Conservation (phyloP, 2,329 filamentous ascomycete genomes). For the Colletotrichum tropicale region DNA sequence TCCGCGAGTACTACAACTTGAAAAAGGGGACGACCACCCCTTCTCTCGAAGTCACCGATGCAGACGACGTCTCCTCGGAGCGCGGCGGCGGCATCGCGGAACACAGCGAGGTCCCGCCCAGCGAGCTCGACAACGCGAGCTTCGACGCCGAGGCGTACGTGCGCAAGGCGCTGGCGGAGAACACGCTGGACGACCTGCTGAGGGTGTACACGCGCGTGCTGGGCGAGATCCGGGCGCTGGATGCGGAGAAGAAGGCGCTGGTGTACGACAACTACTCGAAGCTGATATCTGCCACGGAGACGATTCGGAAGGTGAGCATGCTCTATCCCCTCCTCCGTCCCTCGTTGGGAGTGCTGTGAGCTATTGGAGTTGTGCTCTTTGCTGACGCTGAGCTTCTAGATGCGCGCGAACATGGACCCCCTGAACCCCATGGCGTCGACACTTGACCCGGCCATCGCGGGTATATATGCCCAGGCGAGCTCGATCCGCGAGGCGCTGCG, state of each 20-base stretch:
- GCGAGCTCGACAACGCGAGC: constrained; percentile 74
- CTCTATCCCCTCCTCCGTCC: not conserved
- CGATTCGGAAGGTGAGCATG: constrained; percentile 73
- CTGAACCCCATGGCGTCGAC: constrained; percentile 76
- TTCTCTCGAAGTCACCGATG: constrained; percentile 47
- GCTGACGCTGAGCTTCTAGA: constrained; percentile 43
- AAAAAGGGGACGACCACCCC: constrained; percentile 50
- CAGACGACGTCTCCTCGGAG: constrained; percentile 29
- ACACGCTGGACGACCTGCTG: constrained; percentile 71
- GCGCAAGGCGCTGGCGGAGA: constrained; percentile 61
- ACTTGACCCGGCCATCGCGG: constrained; percentile 73
- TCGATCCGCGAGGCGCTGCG: constrained; percentile 59
- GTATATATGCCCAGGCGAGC: constrained; percentile 70
- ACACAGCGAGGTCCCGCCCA: constrained; percentile 62
- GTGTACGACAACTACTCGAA: constrained; percentile 99
- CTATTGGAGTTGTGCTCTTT: not conserved
- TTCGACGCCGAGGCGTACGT: constrained; percentile 80
- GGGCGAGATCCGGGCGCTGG: constrained; percentile 84
- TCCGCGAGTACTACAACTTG: constrained; percentile 95
- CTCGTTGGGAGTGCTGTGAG: not conserved
- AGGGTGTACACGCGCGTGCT: constrained; percentile 73
- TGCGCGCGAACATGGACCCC: constrained; percentile 83
- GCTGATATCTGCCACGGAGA: constrained; percentile 94
- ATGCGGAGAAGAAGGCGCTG: constrained; percentile 94
- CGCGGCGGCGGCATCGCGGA: constrained; percentile 9